Conservation (phyloP, 1,139 yeast genomes). For the Pichia inconspicua region DNA sequence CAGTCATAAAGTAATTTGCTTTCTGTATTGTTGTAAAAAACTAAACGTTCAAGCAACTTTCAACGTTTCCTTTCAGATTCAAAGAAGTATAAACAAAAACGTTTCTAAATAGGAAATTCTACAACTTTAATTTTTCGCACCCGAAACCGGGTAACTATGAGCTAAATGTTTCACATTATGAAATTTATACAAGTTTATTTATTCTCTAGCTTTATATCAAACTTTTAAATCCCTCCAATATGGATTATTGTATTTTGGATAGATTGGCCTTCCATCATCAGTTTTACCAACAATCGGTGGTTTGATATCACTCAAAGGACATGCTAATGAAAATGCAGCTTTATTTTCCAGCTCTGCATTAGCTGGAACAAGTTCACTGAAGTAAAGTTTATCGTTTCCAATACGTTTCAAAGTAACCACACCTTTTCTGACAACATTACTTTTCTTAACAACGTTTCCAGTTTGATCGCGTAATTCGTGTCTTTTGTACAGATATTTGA, state of each 20-base stretch:
- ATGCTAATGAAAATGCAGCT: slow-evolving; percentile 13
- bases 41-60: too few species aligned
- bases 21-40: too few species aligned
- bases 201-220: background rate
- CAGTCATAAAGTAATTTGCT: slow-evolving; percentile 1
- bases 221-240: slow-evolving; percentile 16
- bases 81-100: too few species aligned
- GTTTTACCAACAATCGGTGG: background rate
- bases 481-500: slow-evolving; percentile 26
- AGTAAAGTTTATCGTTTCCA: slow-evolving; percentile 16
- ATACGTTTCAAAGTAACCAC: slow-evolving; percentile 11
- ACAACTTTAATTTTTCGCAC: too few species aligned
- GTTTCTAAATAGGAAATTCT: too few species aligned
- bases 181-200: too few species aligned
- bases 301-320: slow-evolving; percentile 10
- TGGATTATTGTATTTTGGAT: slow-evolving; percentile 15
- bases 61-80: too few species aligned
- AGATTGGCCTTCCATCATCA: background rate
- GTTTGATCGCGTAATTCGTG: slow-evolving; percentile 13
- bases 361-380: slow-evolving; percentile 19
- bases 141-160: too few species aligned
- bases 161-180: too few species aligned
- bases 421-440: slow-evolving; percentile 11
- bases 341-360: slow-evolving; percentile 13
- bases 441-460: slow-evolving; percentile 14